Evolutionary conservation across 2,329 filamentous ascomycete genomes (phyloP).

Genomic region (Madurella mycetomatis): DNA sequence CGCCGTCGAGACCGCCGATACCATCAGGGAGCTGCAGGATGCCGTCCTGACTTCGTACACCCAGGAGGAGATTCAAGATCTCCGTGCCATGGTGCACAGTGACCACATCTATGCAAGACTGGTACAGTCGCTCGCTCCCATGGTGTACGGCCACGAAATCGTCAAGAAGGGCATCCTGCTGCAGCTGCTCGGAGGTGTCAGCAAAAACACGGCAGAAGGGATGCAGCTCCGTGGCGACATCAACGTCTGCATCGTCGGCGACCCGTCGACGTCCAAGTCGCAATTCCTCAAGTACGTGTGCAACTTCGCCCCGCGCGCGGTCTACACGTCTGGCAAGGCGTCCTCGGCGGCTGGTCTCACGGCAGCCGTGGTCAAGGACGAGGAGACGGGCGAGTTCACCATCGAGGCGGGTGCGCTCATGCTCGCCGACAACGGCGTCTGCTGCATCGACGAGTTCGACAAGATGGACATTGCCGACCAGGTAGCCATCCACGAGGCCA

Average conservation of each 20-base stretch:
- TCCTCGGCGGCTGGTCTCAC: conserved; percentile 97
- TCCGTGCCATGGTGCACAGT: conserved; percentile 89
- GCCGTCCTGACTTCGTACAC: conserved; percentile 84
- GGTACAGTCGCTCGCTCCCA: conserved; percentile 90
- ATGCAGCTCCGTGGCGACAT: conserved; percentile 96
- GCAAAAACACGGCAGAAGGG: conserved; percentile 85
- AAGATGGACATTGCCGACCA: conserved; percentile 99
- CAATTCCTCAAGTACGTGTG: conserved; percentile 98
- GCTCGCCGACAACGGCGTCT: conserved; percentile 95
- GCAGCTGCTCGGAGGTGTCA: conserved; percentile 93
- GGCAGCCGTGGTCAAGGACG: conserved; percentile 93
- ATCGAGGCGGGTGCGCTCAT: conserved; percentile 98
- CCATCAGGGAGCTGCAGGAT: conserved; percentile 81
- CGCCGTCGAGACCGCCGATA: conserved; percentile 61
- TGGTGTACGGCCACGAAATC: conserved; percentile 94
- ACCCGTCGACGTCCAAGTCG: conserved; percentile 94
- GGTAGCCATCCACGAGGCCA: conserved; percentile 98
- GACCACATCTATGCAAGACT: conserved; percentile 92
- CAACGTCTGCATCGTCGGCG: conserved; percentile 97
- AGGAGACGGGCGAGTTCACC: conserved; percentile 97
- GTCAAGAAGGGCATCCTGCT: conserved; percentile 96
- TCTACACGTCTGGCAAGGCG: conserved; percentile 97
- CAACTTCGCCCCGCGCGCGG: conserved; percentile 90
- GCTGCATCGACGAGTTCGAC: conserved; percentile 98
- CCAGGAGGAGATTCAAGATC: conserved; percentile 80